Evolutionary conservation across 306 rosid species (phyloP), one percentile per base, ranked within the genome.

Genomic region (Dicorynia guianensis): DNA sequence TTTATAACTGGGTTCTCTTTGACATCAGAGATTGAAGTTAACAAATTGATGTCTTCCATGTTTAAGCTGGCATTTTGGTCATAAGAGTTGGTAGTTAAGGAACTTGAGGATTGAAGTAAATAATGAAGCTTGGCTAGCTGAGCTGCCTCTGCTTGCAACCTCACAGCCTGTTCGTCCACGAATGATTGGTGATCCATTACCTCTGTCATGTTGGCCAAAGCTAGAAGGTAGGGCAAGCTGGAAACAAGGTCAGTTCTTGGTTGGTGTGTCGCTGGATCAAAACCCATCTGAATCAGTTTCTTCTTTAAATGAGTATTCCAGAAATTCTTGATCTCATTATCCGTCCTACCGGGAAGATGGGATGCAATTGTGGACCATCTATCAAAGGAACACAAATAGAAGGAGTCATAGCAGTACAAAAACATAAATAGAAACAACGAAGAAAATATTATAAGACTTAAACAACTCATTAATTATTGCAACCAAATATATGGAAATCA

Each of bases 281-380:
- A 85, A n/a, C 97, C 97, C 97, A 92, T 92, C 81, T 88, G 96
- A 80, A 89, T 89, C 39, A 92, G 71, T 84, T 89, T 92, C 63
- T 92, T 92, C 91, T 86, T 92, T 57, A 92, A 62, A 75, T 92
- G 97, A 4, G 97, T 92, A 48, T 92, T 92, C 97, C 97, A 92
- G 85, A 89, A 92, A 63, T 92, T 92, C 80, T 92, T 92, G 10
- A 92, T 89, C 75, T 92, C 97, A 25, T 92, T 92, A 71, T 89
- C 97, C 0, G 97, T 91, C 46, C 97, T 86, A 2, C 97, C 97
- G 0, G 92, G 91, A 55, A 91, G 87, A 46, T 88, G 93, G 38
- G 91, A 83, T 30, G 97, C 96, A 72, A 92, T 92, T 56, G 96
- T 88, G 30, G 97, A 92, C 96, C 97, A 92, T 79, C 96, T 92